These are phyloP conservation scores for Botrytis galanthina DNA, from an alignment of 2,329 filamentous ascomycete species.

Conservation along the genomic window DNA sequence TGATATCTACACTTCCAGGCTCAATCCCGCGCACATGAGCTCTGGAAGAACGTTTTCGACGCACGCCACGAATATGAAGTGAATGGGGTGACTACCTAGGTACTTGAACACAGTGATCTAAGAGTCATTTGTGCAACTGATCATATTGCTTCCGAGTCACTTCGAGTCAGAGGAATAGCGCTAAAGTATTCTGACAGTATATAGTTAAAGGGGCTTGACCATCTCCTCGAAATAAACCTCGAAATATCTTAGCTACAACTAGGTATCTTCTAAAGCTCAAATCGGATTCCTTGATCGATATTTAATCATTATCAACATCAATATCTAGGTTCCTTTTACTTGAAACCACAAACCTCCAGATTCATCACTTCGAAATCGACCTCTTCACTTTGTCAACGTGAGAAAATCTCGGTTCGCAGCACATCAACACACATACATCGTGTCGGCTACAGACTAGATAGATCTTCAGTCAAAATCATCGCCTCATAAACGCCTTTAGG, in stretches of 20 bases:
- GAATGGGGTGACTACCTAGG: neutral
- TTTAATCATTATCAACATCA: too few species aligned
- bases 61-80: neutral
- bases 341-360: neutral
- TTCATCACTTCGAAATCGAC: neutral
- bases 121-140: neutral
- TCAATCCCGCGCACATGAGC: neutral
- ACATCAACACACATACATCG: neutral
- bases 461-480: neutral
- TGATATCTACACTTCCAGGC: neutral
- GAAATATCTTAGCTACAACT: neutral
- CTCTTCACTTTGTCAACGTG: neutral
- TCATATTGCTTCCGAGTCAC: neutral
- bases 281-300: neutral
- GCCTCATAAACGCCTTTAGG: neutral
- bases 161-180: neutral
- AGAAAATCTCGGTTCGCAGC: neutral
- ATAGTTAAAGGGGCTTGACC: neutral
- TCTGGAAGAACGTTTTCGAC: neutral
- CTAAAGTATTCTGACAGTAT: neutral
- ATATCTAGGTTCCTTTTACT: neutral
- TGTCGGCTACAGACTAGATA: neutral
- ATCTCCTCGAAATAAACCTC: neutral
- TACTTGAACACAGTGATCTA: neutral
- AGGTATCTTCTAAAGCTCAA: neutral